phyloP scores from a whole-genome alignment of 1,284 basidiomycete genomes.

The Gymnopus androsaceus region DNA sequence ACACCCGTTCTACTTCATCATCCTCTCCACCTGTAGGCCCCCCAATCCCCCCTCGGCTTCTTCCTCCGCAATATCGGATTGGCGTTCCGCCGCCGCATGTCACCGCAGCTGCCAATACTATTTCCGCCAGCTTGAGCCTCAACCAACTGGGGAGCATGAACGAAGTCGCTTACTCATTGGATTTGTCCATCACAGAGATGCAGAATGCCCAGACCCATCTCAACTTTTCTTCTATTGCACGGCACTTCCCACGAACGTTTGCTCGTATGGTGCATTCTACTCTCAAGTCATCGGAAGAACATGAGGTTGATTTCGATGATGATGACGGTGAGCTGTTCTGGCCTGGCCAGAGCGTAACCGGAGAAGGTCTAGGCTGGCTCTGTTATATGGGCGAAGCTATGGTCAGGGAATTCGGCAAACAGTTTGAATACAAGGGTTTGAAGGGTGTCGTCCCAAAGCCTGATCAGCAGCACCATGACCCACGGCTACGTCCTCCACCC shows the following conservation, averaged over 20 bases:
- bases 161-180: slow-evolving; percentile 47
- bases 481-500: slow-evolving; percentile 26
- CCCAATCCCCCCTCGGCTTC: slow-evolving; percentile 36
- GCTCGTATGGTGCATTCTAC: slow-evolving; percentile 66
- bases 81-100: slow-evolving; percentile 36
- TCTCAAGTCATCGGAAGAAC: slow-evolving; percentile 63
- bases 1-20: slow-evolving; percentile 24
- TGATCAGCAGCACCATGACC: slow-evolving; percentile 18
- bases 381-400: slow-evolving; percentile 79
- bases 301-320: slow-evolving; percentile 78
- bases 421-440: slow-evolving; percentile 68
- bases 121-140: slow-evolving; percentile 38
- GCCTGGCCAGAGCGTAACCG: slow-evolving; percentile 68
- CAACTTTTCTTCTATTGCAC: slow-evolving; percentile 62
- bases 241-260: slow-evolving; percentile 73
- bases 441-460: slow-evolving; percentile 67
- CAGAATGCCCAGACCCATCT: slow-evolving; percentile 52
- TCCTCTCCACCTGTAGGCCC: slow-evolving; percentile 29
- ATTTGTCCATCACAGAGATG: slow-evolving; percentile 48
- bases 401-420: slow-evolving; percentile 75
- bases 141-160: slow-evolving; percentile 46
- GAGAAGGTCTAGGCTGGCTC: slow-evolving; percentile 77
- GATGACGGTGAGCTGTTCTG: slow-evolving; percentile 79
- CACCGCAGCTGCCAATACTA: slow-evolving; percentile 39
- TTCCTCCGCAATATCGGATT: slow-evolving; percentile 36